Evolutionary conservation across 2,329 filamentous ascomycete species (phyloP), one percentile per base, ranked within the genome.

Genomic region (Amauroascus verrucosus): DNA sequence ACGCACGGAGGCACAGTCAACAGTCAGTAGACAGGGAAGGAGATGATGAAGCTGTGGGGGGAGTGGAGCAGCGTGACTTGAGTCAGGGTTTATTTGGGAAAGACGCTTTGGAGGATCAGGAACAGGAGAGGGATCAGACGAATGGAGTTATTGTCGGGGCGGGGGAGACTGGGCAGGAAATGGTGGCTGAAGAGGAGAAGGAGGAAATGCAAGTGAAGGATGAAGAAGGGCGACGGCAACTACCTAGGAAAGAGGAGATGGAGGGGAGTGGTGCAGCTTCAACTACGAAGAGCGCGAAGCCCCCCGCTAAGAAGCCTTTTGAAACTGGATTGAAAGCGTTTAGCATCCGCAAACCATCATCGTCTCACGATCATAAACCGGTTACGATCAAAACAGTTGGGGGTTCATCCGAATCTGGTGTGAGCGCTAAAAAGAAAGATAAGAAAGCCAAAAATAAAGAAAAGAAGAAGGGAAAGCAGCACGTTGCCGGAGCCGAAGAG

Each of bases 321-420:
- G 37, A 52, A 28, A 56, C 54, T 2, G 54, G 54, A 1, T 7
- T 56, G 24, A 48, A 45, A 24, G 41, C 50, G 11, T 56, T 56
- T 20, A 49, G 16, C 33, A 56, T 53, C n/a, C 41, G 44, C 13
- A 52, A 46, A 40, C 26, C 49, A 5, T 18, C 48, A 9, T 5
- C 24, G 8, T 18, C 28, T 11, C 18, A 46, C 9, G 35, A 40
- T 28, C 22, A n/a, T 24, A 41, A 30, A 16, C 37, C 48, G 7
- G 18, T 48, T 13, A 45, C 22, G 2, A 49, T 53, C 26, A 40
- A 43, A 18, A 45, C 49, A 5, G 54, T 53, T 14, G 44, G 52
- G 6, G 20, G 24, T 16, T 5, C 26, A 14, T 13, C 32, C 7
- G 48, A 48, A 7, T n/a, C 16, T 14, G 18, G 7, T 16, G 18